Base-by-base conservation (phyloP, 352 stramenopile species). In the Stramenopiles sp. region DNA sequence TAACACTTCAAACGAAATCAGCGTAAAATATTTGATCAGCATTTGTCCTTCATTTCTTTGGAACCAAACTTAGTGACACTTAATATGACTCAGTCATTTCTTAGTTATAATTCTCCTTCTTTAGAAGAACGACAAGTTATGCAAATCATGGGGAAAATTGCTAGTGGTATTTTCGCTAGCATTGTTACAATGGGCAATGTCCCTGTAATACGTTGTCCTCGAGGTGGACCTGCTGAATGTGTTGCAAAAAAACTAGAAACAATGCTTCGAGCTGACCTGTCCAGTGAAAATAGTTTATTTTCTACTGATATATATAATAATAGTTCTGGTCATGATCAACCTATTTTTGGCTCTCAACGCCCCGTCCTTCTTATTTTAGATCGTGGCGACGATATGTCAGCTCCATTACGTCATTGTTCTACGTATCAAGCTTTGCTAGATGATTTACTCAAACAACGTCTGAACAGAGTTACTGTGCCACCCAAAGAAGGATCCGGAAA, bases 81-180 rank as follows among this genome's bases (percentile, higher is more conserved):
- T n/a, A n/a, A n/a, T n/a, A n/a, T n/a, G n/a, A n/a, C n/a, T n/a
- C n/a, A n/a, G n/a, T n/a, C n/a, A n/a, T n/a, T n/a, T n/a, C n/a
- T n/a, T n/a, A n/a, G n/a, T n/a, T n/a, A n/a, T n/a, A 32, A 32
- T 32, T 15, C n/a, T 32, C 26, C 26, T 15, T 32, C 26, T n/a
- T n/a, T 15, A n/a, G 15, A n/a, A 32, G 26, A 32, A 15, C 10
- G 10, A 32, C 26, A 32, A n/a, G 26, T 32, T n/a, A 15, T 32
- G 26, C n/a, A n/a, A 15, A n/a, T n/a, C 26, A 32, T 32, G 26
- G 10, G 26, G n/a, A n/a, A n/a, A 15, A 32, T 32, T 32, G 26
- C 26, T 15, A 15, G 15, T n/a, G n/a, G 10, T n/a, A n/a, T 32
- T 15, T 15, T 32, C 10, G n/a, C 26, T 32, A 15, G n/a, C n/a